phyloP scores from a whole-genome alignment of 345 rosid genomes.

The Pseudoturritis turrita region DNA sequence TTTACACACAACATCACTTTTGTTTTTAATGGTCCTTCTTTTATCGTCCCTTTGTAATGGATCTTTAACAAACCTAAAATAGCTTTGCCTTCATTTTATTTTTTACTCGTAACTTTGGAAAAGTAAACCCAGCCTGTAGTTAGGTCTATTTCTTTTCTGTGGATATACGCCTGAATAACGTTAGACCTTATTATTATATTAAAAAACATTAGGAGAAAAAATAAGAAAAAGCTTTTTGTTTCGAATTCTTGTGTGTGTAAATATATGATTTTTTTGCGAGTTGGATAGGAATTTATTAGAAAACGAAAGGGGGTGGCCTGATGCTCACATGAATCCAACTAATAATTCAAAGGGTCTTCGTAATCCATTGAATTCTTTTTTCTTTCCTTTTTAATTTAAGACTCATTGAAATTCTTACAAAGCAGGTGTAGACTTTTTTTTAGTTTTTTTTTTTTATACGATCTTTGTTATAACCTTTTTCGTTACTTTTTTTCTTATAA shows the following conservation, averaged over 20 bases:
- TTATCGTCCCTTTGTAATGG: conserved; percentile 15
- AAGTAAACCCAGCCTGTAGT: conserved; percentile 7
- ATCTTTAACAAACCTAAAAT: conserved; percentile 25
- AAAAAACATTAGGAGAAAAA: not conserved
- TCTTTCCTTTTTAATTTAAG: not conserved
- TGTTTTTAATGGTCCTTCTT: conserved; percentile 17
- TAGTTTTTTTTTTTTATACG: not conserved
- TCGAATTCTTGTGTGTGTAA: not conserved
- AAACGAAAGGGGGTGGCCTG: conserved; percentile 32
- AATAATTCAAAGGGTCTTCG: conserved; percentile 24
- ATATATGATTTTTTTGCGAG: not conserved
- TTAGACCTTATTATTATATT: not conserved
- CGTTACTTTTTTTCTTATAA: not conserved
- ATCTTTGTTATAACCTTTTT: not conserved
- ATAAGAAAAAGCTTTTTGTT: conserved; percentile 12
- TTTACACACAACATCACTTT: conserved; percentile 1
- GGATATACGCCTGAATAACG: conserved; percentile 8
- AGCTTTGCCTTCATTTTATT: conserved; percentile 10
- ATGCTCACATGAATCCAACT: conserved; percentile 32
- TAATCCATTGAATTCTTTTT: not conserved
- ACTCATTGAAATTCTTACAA: conserved; percentile 1
- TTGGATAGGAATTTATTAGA: conserved; percentile 29
- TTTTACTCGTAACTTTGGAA: conserved; percentile 6
- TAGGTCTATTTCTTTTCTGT: conserved; percentile 20
- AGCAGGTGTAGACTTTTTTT: conserved; percentile 12